Evolutionary conservation across 768 basidiomycete genomes (phyloP).

Genomic region (Filobasidium floriforme): DNA sequence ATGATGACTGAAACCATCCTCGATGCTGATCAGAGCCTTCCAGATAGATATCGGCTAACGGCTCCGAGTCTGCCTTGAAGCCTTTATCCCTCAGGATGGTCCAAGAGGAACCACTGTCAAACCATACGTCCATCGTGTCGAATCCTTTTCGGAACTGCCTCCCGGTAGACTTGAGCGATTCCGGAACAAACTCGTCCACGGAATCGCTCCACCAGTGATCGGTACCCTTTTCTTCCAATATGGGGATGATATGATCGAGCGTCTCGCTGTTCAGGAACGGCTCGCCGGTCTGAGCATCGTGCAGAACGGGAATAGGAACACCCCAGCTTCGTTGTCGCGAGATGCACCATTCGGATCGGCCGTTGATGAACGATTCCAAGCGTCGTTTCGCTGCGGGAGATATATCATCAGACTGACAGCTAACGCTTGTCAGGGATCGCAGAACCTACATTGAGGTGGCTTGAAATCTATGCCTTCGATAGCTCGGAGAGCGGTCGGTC

Average conservation of each 20-base stretch:
- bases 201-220: constrained; percentile 90
- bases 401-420: constrained; percentile 2
- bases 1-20: constrained; percentile 96
- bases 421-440: not conserved
- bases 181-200: constrained; percentile 63
- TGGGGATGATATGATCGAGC: constrained; percentile 64
- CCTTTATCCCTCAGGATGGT: constrained; percentile 54
- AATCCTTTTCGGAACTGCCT: constrained; percentile 66
- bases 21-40: constrained; percentile 97
- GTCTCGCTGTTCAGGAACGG: constrained; percentile 60
- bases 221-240: constrained; percentile 66
- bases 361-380: constrained; percentile 75
- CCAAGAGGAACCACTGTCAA: constrained; percentile 95
- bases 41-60: constrained; percentile 72
- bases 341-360: constrained; percentile 97
- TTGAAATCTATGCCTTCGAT: constrained; percentile 66
- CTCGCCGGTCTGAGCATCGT: constrained; percentile 57
- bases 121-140: constrained; percentile 99
- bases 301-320: constrained; percentile 84
- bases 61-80: constrained; percentile 30
- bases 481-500: constrained; percentile 62
- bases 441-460: constrained; percentile 61
- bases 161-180: constrained; percentile 52
- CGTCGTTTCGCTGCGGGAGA: constrained; percentile 63
- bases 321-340: constrained; percentile 97